Percentiles rank a stretch among this genome's conserved stretches.
Evolutionary conservation across 768 basidiomycete species (phyloP).

Genomic region (Auriscalpium orientale): DNA sequence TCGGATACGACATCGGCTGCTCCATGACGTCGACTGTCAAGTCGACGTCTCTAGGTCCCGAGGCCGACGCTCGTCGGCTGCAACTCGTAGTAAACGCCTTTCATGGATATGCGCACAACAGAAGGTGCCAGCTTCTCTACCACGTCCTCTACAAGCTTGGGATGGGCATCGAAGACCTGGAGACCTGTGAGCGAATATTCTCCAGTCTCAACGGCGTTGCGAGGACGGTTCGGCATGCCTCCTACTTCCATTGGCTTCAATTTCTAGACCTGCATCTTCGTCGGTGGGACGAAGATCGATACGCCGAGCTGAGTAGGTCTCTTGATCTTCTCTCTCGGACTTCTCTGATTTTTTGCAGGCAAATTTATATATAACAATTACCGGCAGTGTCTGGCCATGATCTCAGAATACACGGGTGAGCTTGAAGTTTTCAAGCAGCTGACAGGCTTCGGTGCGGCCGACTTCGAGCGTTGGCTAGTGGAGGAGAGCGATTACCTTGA

Average conservation of each 20-base stretch:
- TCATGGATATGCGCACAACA: background rate
- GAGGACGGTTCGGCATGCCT: background rate
- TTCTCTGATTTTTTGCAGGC: background rate
- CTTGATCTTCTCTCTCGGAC: too few species aligned
- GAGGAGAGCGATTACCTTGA: background rate
- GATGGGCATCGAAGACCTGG: background rate
- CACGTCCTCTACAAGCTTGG: background rate
- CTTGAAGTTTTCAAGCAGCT: background rate
- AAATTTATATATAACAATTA: background rate
- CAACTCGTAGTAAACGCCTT: background rate
- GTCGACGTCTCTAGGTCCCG: background rate
- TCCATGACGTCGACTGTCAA: background rate
- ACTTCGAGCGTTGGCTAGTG: background rate
- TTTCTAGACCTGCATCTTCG: background rate
- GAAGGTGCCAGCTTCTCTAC: background rate
- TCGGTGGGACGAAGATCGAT: background rate
- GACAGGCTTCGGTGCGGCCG: background rate
- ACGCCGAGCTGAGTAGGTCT: background rate
- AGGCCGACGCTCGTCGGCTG: background rate
- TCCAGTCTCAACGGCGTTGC: background rate
- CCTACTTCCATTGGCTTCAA: background rate
- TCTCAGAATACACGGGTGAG: background rate
- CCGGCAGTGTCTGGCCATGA: background rate
- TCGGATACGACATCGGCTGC: slow-evolving; percentile 2
- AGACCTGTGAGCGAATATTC: background rate